Base-by-base conservation (phyloP, 2,329 filamentous ascomycete species). In the Cladosporium sp. region DNA sequence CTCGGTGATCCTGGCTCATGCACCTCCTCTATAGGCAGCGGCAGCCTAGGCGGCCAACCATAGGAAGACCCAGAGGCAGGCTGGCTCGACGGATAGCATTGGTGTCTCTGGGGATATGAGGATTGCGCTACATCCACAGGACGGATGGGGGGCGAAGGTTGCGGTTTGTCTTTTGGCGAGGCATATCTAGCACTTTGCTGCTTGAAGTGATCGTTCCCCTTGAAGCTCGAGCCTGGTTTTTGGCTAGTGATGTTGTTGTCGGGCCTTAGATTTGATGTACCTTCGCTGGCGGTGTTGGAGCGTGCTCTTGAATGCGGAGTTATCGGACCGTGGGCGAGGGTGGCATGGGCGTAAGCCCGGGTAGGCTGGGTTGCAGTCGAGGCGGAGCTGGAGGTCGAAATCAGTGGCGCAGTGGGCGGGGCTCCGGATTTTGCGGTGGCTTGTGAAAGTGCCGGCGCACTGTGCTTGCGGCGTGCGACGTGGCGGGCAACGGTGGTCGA, bases 1-100 rank as follows among this genome's bases (percentile, higher is more conserved):
- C 97, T 94, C 63, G 94, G 94, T 53, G 93, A 97, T 28, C 93
- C 93, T 1, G 94, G 94, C 0, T 91, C 92, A 72, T 95, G 89
- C 16, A 91, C 86, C 76, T 96, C 93, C 81, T 97, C 92, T 72
- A 98, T 97, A 63, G 94, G 93, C 66, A 98, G 86, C 66, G 94
- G 94, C 73, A 98, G 83, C 67, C 94, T 90, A 58, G 94, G 94
- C 53, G 94, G 94, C n/a, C 90, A 85, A 65, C 84, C 77, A 68
- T 79, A 80, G 18, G 71, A 64, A 25, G 74, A 70, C n/a, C 68
- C 71, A 25, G 71, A 67, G 58, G 69, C 59, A 67, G 68, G 58
- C 66, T 69, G 70, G 64, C 51, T 53, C 23, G 65, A 59, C 13
- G 68, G 67, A 14, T 67, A 64, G 46, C 64, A 70, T 56, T 70